Evolutionary conservation across 768 basidiomycete species (phyloP).

Genomic region (Pulveroboletus sp.): DNA sequence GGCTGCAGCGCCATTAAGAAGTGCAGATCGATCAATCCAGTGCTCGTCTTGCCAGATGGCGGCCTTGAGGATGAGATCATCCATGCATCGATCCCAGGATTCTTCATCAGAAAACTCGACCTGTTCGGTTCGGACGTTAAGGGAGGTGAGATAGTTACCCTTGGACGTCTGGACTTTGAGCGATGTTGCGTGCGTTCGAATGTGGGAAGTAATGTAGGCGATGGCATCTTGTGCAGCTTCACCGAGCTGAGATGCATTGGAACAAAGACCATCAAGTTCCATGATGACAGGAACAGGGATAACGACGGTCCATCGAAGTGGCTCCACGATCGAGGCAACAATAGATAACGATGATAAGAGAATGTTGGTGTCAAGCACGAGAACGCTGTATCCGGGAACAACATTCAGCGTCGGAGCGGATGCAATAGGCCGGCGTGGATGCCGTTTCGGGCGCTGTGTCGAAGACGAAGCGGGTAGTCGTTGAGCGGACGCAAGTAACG

Average conservation of each 20-base stretch:
- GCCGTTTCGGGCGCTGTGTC: constrained; percentile 27
- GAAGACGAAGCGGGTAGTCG: constrained; percentile 21
- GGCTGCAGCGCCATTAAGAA: constrained; percentile 46
- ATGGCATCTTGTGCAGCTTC: constrained; percentile 71
- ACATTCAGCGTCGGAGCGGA: constrained; percentile 47
- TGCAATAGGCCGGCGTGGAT: constrained; percentile 25
- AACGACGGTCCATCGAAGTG: constrained; percentile 79
- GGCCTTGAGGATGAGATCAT: constrained; percentile 89
- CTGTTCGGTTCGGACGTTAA: constrained; percentile 79
- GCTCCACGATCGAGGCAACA: constrained; percentile 73
- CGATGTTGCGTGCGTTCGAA: constrained; percentile 67
- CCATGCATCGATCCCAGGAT: constrained; percentile 74
- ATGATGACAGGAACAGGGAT: constrained; percentile 93
- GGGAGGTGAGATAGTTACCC: constrained; percentile 86
- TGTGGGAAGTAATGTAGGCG: constrained; percentile 65
- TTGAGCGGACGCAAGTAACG: constrained; percentile 52
- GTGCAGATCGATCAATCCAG: constrained; percentile 77
- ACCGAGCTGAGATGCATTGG: constrained; percentile 62
- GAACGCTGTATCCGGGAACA: constrained; percentile 80
- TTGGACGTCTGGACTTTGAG: constrained; percentile 94
- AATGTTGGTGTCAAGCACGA: constrained; percentile 95
- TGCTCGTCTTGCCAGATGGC: constrained; percentile 93
- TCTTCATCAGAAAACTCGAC: constrained; percentile 58
- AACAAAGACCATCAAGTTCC: constrained; percentile 89
- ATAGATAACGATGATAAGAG: constrained; percentile 76